Percentiles rank a stretch among this genome's conserved stretches.
Evolutionary conservation across 345 rosid species (phyloP).

Genomic region (Citrus trifoliata): DNA sequence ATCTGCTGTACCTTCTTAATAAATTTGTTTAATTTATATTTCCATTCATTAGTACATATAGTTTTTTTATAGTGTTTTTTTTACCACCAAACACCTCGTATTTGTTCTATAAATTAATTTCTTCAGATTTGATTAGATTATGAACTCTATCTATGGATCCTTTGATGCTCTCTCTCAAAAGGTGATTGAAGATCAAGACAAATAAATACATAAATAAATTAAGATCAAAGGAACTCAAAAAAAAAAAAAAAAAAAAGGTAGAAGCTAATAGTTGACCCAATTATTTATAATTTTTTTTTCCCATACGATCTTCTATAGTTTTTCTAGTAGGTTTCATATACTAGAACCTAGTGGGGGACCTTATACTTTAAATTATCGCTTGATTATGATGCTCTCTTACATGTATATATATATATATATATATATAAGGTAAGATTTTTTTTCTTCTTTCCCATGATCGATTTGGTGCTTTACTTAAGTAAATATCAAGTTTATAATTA

Average conservation of each 20-base stretch:
- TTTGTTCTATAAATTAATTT: background rate
- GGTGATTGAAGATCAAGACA: background rate
- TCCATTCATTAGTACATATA: background rate
- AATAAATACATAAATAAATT: background rate
- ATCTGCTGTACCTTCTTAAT: background rate
- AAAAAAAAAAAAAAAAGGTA: conserved; percentile 1
- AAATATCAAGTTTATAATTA: no score
- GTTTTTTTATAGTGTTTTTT: background rate
- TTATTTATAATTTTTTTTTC: background rate
- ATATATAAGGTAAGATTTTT: no score
- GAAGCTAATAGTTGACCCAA: background rate
- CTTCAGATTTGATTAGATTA: background rate
- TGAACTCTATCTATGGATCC: background rate
- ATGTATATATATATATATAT: no score
- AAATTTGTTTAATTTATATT: background rate
- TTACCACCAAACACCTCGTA: no score
- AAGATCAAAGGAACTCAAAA: background rate
- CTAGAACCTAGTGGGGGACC: conserved; percentile 2
- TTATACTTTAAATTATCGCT: conserved; percentile 3
- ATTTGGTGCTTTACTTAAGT: no score
- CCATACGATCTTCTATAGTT: background rate
- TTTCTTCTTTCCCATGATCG: no score
- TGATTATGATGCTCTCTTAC: background rate
- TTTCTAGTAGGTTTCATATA: background rate
- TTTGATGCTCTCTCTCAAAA: conserved; percentile 5